Conservation (phyloP, 2,329 filamentous ascomycete species). For the Gaeumannomyces sp. region DNA sequence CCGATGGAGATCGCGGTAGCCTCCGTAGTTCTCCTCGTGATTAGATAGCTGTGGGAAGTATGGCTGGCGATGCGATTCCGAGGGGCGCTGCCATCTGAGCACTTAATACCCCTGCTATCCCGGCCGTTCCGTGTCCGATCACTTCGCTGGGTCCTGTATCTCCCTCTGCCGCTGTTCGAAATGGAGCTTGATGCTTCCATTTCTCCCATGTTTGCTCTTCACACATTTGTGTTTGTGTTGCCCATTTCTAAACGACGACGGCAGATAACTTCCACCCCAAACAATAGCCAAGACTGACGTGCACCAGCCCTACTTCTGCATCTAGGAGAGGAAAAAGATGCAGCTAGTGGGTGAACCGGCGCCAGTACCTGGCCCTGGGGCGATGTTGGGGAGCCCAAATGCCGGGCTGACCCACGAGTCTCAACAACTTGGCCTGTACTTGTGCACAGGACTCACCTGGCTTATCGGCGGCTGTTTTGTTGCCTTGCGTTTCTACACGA, state of each 20-base stretch:
- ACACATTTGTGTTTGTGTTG: not conserved
- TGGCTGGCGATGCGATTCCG: not conserved
- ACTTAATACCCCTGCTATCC: not conserved
- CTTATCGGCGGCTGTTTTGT: slow-evolving; percentile 28
- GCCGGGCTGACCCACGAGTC: slow-evolving; percentile 10
- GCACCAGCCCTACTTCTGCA: not conserved
- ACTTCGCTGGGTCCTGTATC: not conserved
- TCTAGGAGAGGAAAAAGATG: not conserved
- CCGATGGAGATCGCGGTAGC: not conserved
- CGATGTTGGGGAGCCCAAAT: not conserved
- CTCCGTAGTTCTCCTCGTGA: not conserved
- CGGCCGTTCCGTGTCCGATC: not conserved
- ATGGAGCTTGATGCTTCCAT: not conserved
- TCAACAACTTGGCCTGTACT: slow-evolving; percentile 21
- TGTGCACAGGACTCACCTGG: slow-evolving; percentile 20
- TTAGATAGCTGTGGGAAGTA: not conserved
- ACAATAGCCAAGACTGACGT: no score
- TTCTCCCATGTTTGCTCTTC: not conserved
- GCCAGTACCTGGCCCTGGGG: no score
- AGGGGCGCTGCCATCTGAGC: not conserved
- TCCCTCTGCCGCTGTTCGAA: no score
- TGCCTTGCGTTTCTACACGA: slow-evolving; percentile 32
- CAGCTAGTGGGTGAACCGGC: not conserved
- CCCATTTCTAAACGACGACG: not conserved
- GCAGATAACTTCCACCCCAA: not conserved